Evolutionary conservation across 345 rosid species (phyloP).

Genomic region (Bruguiera gymnorhiza): DNA sequence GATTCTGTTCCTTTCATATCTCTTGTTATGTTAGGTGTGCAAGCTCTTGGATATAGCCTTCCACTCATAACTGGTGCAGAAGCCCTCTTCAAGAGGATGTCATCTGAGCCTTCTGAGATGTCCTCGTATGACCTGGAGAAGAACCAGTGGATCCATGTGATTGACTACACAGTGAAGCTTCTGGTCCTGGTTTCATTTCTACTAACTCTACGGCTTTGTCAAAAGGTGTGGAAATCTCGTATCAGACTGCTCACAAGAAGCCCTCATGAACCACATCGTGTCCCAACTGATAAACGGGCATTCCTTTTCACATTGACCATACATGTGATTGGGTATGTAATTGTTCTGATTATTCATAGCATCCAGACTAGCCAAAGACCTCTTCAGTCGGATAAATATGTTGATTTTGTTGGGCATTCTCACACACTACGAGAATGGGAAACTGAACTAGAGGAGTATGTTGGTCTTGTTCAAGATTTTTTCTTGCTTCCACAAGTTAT

Average conservation of each 20-base stretch:
- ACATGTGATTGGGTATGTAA: slow-evolving; percentile 54
- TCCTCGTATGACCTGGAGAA: slow-evolving; percentile 51
- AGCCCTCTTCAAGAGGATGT: slow-evolving; percentile 59
- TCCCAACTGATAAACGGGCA: slow-evolving; percentile 64
- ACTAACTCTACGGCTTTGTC: slow-evolving; percentile 68
- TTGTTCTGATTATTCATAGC: slow-evolving; percentile 48
- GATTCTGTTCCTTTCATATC: slow-evolving; percentile 59
- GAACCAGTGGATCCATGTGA: slow-evolving; percentile 62
- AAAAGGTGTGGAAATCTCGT: slow-evolving; percentile 88
- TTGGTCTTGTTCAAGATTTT: slow-evolving; percentile 82
- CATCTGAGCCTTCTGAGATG: slow-evolving; percentile 44
- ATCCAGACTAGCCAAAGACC: slow-evolving; percentile 31
- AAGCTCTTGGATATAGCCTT: slow-evolving; percentile 76
- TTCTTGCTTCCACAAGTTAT: slow-evolving; percentile 89
- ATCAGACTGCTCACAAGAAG: slow-evolving; percentile 42
- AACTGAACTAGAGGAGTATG: slow-evolving; percentile 71
- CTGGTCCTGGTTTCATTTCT: slow-evolving; percentile 67
- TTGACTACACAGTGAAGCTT: slow-evolving; percentile 72
- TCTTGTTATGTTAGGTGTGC: slow-evolving; percentile 83
- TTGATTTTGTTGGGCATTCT: slow-evolving; percentile 32
- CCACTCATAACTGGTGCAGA: slow-evolving; percentile 85
- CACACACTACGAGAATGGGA: slow-evolving; percentile 43
- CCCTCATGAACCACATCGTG: slow-evolving; percentile 55
- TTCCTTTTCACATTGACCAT: slow-evolving; percentile 38
- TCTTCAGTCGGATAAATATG: slow-evolving; percentile 21